Evolutionary conservation across 139 green algal genomes (phyloP).

Genomic region (Chlamydomonas applanata): DNA sequence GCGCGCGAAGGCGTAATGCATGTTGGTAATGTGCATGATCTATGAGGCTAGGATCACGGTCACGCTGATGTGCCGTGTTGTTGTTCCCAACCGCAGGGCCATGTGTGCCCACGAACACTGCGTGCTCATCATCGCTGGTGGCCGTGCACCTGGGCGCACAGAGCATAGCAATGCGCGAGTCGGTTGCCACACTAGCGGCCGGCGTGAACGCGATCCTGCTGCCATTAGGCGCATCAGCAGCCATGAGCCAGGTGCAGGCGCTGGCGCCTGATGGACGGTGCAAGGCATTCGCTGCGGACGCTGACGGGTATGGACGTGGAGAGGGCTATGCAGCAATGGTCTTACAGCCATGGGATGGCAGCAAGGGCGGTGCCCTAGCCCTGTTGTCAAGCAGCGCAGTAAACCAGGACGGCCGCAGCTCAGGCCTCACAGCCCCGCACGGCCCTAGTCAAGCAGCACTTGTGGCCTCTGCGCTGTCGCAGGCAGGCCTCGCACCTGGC

Average conservation of each 20-base stretch:
- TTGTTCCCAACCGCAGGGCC: conserved; percentile 39
- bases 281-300: conserved; percentile 81
- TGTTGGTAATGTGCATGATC: too few relatives aligned
- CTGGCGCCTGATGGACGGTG: conserved; percentile 72
- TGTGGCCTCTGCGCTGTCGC: conserved; percentile 41
- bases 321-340: conserved; percentile 67
- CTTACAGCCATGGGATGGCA: conserved; percentile 34
- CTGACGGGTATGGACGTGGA: conserved; percentile 82
- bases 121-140: conserved; percentile 85
- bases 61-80: too few relatives aligned
- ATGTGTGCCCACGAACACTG: conserved; percentile 78
- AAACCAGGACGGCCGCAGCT: conserved; percentile 89
- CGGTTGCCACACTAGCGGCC: conserved; percentile 37
- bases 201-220: conserved; percentile 78
- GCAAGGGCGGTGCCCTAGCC: conserved; percentile 14
- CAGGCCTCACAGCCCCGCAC: conserved; percentile 80
- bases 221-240: conserved; percentile 52
- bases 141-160: conserved; percentile 66
- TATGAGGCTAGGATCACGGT: too few relatives aligned
- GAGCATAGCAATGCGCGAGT: conserved; percentile 33
- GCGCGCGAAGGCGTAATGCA: too few relatives aligned
- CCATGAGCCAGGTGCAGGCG: conserved; percentile 64
- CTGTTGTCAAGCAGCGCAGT: conserved; percentile 67
- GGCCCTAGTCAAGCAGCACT: conserved; percentile 74
- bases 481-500: conserved; percentile 10